Conservation (phyloP, 2,329 filamentous ascomycete genomes). For the Fusarium foetens region DNA sequence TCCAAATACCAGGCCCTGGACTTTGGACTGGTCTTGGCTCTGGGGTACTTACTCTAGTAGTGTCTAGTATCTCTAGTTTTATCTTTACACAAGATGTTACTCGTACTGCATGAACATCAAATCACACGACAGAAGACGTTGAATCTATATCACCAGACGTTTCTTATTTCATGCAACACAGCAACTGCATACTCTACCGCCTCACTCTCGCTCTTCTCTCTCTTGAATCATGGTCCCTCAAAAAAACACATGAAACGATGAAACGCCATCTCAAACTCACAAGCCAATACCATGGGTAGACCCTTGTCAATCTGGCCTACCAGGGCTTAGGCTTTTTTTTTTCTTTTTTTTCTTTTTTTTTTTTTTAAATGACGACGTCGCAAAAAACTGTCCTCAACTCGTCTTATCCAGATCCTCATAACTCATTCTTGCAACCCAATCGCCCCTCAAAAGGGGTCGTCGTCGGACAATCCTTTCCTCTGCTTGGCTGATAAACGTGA, state of each 20-base stretch:
- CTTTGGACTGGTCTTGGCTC: neutral
- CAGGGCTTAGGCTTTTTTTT: neutral
- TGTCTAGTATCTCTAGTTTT: neutral
- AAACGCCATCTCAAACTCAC: slow-evolving; percentile 34
- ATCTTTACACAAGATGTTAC: slow-evolving; percentile 2
- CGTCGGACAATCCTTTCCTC: slow-evolving; percentile 5
- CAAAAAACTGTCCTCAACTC: neutral
- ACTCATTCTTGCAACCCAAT: slow-evolving; percentile 21
- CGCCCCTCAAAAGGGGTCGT: slow-evolving; percentile 9
- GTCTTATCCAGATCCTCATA: slow-evolving; percentile 5
- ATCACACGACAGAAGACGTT: neutral
- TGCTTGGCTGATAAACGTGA: neutral
- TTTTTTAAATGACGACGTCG: slow-evolving; percentile 11
- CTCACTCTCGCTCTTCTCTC: neutral
- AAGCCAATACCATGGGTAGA: slow-evolving; percentile 22
- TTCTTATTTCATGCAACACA: neutral
- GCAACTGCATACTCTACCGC: neutral
- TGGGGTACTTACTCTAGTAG: neutral
- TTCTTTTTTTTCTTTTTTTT: neutral
- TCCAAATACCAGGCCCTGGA: slow-evolving; percentile 15
- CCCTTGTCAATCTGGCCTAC: slow-evolving; percentile 23
- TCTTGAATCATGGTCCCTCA: neutral
- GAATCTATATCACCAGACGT: neutral
- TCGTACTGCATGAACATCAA: slow-evolving; percentile 13
- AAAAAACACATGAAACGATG: slow-evolving; percentile 26